Evolutionary conservation across 2,329 filamentous ascomycete genomes (phyloP).

Genomic region (Paraphoma sp.): DNA sequence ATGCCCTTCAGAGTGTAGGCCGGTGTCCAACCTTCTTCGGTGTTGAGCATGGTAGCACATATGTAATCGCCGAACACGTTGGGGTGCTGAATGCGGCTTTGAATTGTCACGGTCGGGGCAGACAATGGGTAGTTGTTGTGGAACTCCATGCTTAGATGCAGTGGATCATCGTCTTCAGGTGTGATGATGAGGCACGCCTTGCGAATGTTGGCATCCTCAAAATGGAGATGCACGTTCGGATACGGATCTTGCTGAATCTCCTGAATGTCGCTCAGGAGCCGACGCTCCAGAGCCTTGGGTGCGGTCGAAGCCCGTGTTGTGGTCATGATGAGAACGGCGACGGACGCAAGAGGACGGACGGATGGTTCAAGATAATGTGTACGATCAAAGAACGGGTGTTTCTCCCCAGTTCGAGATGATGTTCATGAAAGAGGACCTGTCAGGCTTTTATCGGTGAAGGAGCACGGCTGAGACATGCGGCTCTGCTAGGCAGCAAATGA

Average conservation of each 20-base stretch:
- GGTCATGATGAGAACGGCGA: background rate
- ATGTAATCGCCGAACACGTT: conserved; percentile 56
- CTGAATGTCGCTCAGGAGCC: conserved; percentile 52
- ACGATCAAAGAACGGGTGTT: conserved; percentile 9
- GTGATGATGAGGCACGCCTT: conserved; percentile 55
- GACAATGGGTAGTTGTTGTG: conserved; percentile 46
- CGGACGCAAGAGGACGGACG: no score
- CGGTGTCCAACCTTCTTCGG: conserved; percentile 53
- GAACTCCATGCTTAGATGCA: conserved; percentile 56
- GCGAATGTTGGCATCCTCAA: conserved; percentile 46
- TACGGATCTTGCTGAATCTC: conserved; percentile 57
- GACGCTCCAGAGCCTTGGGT: conserved; percentile 22
- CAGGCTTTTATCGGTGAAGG: background rate
- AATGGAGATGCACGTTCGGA: conserved; percentile 53
- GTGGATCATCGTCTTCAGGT: conserved; percentile 45
- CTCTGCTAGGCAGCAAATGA: conserved; percentile 2
- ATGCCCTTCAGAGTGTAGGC: conserved; percentile 60
- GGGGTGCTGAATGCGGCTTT: conserved; percentile 53
- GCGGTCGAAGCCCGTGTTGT: background rate
- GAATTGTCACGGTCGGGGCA: conserved; percentile 51
- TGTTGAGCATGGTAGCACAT: conserved; percentile 57
- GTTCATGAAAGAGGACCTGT: background rate
- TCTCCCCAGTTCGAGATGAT: conserved; percentile 9
- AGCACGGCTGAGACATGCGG: background rate
- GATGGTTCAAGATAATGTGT: background rate